Conservation (phyloP, 1,284 basidiomycete species). For the Calocybe gambosa region DNA sequence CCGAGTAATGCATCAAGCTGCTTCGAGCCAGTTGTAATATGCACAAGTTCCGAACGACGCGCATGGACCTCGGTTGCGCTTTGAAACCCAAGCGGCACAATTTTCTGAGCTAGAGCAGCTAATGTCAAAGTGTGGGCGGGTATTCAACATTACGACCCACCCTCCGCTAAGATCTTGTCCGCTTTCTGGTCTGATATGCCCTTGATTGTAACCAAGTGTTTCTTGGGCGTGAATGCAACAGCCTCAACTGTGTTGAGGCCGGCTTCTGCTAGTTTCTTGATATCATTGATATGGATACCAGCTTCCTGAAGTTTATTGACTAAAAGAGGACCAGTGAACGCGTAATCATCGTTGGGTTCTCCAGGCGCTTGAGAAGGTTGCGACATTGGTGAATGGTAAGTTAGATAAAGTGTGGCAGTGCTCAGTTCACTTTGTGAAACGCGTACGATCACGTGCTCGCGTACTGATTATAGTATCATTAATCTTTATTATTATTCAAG, state of each 20-base stretch:
- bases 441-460: constrained; percentile 24
- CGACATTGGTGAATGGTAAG: constrained; percentile 23
- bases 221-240: constrained; percentile 97
- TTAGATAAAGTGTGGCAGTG: too few species aligned
- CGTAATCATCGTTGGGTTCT: constrained; percentile 51
- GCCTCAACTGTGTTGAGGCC: constrained; percentile 94
- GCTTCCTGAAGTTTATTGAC: constrained; percentile 85
- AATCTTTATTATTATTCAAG: background rate
- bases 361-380: constrained; percentile 45
- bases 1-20: constrained; percentile 95
- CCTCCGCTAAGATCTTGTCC: constrained; percentile 92
- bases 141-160: constrained; percentile 38
- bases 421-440: constrained; percentile 55
- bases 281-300: constrained; percentile 87
- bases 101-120: constrained; percentile 72
- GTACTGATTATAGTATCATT: constrained; percentile 9
- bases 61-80: constrained; percentile 98
- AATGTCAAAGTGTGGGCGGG: background rate
- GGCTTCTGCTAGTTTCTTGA: constrained; percentile 93
- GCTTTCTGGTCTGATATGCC: constrained; percentile 98
- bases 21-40: constrained; percentile 95
- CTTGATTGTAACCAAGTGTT: constrained; percentile 86
- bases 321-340: constrained; percentile 73
- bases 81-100: constrained; percentile 96
- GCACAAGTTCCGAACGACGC: constrained; percentile 91